These are phyloP conservation scores for Rhododendron ferrugineum DNA, from an alignment of 148 eudicot species.

Conservation along the genomic window DNA sequence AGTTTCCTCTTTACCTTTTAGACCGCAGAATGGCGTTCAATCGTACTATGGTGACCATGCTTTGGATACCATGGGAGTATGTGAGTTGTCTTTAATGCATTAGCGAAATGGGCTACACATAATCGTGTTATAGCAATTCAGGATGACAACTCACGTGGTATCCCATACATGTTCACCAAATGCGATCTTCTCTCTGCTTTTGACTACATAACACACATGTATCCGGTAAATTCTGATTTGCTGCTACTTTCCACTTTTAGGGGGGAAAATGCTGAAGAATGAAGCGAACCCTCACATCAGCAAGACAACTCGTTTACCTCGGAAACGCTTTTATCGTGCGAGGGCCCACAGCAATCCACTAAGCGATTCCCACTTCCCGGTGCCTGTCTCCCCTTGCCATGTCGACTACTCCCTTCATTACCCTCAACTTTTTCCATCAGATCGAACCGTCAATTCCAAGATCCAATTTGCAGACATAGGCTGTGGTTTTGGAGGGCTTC, in stretches of 20 bases:
- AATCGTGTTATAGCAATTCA: too few relatives aligned
- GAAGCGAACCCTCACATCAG: conserved; percentile 45
- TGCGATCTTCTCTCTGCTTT: neutral
- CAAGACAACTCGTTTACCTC: conserved; percentile 74
- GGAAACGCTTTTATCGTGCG: conserved; percentile 89
- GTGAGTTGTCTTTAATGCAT: too few relatives aligned
- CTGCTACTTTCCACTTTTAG: neutral
- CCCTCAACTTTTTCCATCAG: conserved; percentile 47
- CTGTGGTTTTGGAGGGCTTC: conserved; percentile 93
- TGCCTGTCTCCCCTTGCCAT: conserved; percentile 69
- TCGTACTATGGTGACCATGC: too few relatives aligned
- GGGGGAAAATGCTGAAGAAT: conserved; percentile 42
- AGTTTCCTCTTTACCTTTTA: too few relatives aligned
- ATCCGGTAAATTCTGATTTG: neutral
- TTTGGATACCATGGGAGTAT: too few relatives aligned
- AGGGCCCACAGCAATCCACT: conserved; percentile 94
- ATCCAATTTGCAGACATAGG: conserved; percentile 90
- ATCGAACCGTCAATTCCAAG: conserved; percentile 21
- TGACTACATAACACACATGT: neutral
- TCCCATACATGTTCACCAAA: too few relatives aligned
- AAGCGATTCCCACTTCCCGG: conserved; percentile 93
- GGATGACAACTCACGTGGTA: too few relatives aligned
- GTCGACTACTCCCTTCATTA: conserved; percentile 67
- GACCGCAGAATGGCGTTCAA: too few relatives aligned
- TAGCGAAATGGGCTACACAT: too few relatives aligned